Percentiles rank a stretch among this genome's conserved stretches.
Conservation (phyloP, 2,329 filamentous ascomycete species). For the Cytospora piceae region DNA sequence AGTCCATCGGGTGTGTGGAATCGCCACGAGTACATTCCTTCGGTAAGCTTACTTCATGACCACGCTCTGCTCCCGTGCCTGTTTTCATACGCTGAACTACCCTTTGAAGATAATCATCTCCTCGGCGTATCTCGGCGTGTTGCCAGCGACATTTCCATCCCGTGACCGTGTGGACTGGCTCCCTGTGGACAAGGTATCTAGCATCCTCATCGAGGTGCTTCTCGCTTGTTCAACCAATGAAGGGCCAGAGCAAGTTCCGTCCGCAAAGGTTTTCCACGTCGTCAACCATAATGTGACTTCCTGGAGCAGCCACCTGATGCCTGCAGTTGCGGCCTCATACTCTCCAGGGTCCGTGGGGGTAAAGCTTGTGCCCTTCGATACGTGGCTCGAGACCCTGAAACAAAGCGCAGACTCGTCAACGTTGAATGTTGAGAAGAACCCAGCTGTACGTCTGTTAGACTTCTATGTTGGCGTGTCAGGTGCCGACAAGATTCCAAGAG, state of each 20-base stretch:
- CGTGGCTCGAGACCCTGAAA: conserved; percentile 1
- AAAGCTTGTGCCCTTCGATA: conserved; percentile 6
- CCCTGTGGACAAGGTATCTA: conserved; percentile 35
- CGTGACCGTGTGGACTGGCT: conserved; percentile 34
- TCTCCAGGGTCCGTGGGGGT: background rate
- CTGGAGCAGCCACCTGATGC: conserved; percentile 4
- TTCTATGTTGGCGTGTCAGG: background rate
- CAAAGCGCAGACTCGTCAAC: background rate
- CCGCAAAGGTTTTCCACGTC: background rate
- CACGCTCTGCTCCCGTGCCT: background rate
- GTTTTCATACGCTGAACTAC: background rate
- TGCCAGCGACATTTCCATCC: conserved; percentile 30
- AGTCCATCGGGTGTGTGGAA: background rate
- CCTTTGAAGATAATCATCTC: conserved; percentile 31
- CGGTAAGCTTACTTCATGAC: background rate
- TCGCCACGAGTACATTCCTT: conserved; percentile 2
- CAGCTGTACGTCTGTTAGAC: background rate
- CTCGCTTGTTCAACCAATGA: background rate
- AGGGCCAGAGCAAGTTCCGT: background rate
- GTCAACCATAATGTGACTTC: conserved; percentile 1
- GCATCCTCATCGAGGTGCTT: conserved; percentile 31
- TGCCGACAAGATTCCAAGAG: background rate
- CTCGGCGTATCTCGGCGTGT: conserved; percentile 32
- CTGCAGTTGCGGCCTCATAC: background rate
- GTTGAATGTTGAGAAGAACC: background rate